Evolutionary conservation across 208 protist species (phyloP).

Genomic region (Crithidia acanthocephali): DNA sequence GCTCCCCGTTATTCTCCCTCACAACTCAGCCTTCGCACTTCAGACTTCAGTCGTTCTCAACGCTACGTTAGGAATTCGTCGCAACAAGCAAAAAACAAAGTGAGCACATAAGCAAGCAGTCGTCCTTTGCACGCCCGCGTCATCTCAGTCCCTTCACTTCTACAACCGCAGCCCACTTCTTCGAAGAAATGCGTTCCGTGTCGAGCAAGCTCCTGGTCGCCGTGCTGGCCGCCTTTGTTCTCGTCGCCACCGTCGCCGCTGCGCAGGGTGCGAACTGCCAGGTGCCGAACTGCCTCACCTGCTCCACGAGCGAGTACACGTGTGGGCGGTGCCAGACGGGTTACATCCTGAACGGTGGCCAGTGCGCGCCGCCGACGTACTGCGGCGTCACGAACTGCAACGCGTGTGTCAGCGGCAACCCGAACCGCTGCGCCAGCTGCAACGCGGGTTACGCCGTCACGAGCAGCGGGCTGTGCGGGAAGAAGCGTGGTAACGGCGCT

Average conservation of each 20-base stretch:
- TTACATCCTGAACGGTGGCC: conserved; percentile 7
- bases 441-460: background rate
- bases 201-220: conserved; percentile 4
- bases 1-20: too few species aligned
- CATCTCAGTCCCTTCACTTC: too few species aligned
- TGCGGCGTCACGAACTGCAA: conserved; percentile 19
- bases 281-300: conserved; percentile 12
- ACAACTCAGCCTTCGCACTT: too few species aligned
- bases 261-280: conserved; percentile 7
- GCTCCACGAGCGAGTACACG: background rate
- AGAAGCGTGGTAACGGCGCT: conserved; percentile 1
- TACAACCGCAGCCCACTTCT: too few species aligned
- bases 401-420: conserved; percentile 3
- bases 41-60: too few species aligned
- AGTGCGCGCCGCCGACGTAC: conserved; percentile 9
- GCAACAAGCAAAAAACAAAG: too few species aligned
- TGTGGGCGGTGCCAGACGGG: background rate
- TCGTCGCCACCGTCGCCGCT: conserved; percentile 1
- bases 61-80: too few species aligned
- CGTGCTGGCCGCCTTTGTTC: conserved; percentile 6
- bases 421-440: conserved; percentile 5
- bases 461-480: background rate
- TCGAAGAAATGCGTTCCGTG: background rate
- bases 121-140: too few species aligned
- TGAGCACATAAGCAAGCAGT: too few species aligned